Evolutionary conservation across 768 basidiomycete species (phyloP).

Genomic region (Galerina sulciceps): DNA sequence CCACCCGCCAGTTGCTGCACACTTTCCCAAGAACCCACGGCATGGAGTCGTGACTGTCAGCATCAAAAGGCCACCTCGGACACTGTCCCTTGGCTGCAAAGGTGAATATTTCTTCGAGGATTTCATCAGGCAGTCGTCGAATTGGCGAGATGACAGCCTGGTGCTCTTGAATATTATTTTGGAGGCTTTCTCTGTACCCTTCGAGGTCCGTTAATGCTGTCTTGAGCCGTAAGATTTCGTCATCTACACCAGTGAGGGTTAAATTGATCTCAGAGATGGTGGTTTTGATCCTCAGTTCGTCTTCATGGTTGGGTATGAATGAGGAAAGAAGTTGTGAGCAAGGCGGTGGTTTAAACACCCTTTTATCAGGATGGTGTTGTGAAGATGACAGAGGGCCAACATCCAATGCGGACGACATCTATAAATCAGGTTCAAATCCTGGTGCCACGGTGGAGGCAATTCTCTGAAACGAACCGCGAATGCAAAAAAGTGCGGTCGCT

Average conservation of each 20-base stretch:
- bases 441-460: too few relatives aligned
- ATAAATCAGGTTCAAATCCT: too few relatives aligned
- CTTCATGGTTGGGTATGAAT: constrained; percentile 18
- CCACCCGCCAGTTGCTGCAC: constrained; percentile 31
- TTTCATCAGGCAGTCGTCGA: constrained; percentile 27
- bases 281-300: constrained; percentile 11
- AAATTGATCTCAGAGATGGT: constrained; percentile 10
- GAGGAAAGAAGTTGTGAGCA: constrained; percentile 17
- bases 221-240: constrained; percentile 17
- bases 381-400: too few relatives aligned
- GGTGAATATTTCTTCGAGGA: constrained; percentile 28
- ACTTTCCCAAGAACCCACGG: constrained; percentile 27
- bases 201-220: constrained; percentile 15
- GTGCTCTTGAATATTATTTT: constrained; percentile 5
- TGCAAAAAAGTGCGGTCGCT: too few relatives aligned
- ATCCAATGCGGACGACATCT: too few relatives aligned
- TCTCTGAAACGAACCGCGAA: too few relatives aligned
- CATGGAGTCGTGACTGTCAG: constrained; percentile 6
- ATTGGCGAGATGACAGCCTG: constrained; percentile 24
- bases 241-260: constrained; percentile 11
- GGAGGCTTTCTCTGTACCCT: constrained; percentile 7
- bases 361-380: too few relatives aligned
- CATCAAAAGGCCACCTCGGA: constrained; percentile 18
- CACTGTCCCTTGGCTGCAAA: constrained; percentile 13
- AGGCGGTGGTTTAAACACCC: neutral